Conservation (phyloP, 2,329 filamentous ascomycete species). For the Colletotrichum spinosum region DNA sequence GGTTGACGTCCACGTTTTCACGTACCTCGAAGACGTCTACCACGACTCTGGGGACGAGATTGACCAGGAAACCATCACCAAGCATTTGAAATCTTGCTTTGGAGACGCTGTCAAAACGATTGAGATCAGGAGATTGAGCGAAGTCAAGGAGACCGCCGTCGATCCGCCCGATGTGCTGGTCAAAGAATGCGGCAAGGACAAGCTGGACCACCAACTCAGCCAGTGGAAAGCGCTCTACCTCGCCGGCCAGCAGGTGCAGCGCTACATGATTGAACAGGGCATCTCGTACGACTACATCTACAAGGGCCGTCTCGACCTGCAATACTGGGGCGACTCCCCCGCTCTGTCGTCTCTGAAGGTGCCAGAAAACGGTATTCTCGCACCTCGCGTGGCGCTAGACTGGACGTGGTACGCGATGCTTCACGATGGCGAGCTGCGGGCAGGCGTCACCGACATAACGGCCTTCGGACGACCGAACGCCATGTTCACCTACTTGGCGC, state of each 20-base stretch:
- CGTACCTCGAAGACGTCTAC: slow-evolving; percentile 38
- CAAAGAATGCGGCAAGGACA: slow-evolving; percentile 31
- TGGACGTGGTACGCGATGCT: slow-evolving; percentile 41
- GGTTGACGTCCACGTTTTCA: slow-evolving; percentile 39
- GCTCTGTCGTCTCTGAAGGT: slow-evolving; percentile 32
- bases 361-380: slow-evolving; percentile 35
- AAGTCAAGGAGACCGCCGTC: slow-evolving; percentile 33
- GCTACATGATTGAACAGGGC: slow-evolving; percentile 42
- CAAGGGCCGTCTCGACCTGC: slow-evolving; percentile 36
- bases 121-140: slow-evolving; percentile 26
- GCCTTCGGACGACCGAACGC: slow-evolving; percentile 37
- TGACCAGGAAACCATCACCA: slow-evolving; percentile 31
- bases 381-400: slow-evolving; percentile 38
- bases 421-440: slow-evolving; percentile 38
- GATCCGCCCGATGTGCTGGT: slow-evolving; percentile 30
- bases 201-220: slow-evolving; percentile 37
- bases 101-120: slow-evolving; percentile 38
- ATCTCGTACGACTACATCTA: slow-evolving; percentile 36
- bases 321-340: slow-evolving; percentile 35
- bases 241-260: slow-evolving; percentile 47
- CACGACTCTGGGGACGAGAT: slow-evolving; percentile 32
- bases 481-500: slow-evolving; percentile 39
- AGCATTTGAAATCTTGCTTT: slow-evolving; percentile 37
- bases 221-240: slow-evolving; percentile 42
- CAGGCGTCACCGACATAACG: slow-evolving; percentile 40